Base-by-base conservation (phyloP, 306 rosid species). In the Canavalia gladiata region DNA sequence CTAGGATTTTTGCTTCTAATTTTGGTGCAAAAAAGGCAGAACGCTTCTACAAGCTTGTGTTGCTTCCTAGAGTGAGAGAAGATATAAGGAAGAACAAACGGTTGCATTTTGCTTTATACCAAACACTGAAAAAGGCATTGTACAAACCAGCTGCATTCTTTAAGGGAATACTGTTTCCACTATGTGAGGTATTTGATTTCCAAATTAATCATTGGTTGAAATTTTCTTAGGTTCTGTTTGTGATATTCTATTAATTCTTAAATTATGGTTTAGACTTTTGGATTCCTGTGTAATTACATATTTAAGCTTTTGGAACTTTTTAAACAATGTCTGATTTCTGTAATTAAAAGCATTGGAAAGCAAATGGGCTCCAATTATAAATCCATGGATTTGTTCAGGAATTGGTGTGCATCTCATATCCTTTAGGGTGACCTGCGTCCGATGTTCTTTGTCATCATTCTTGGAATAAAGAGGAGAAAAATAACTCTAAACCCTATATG, bases 61-160 rank as follows among this genome's bases (percentile, higher is more conserved):
- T 95, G 92, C 97, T 95, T 33, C 97, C 99, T n/a, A 81, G 95
- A 51, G 87, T 89, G 75, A 88, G 99, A 81, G 93, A 90, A 64
- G 97, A 95, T 81, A 91, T 93, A 76, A 79, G 69, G 78, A 89
- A 95, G 90, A 91, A 93, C 82, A 86, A 87, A 79, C 87, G 91
- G 29, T 82, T 95, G 77, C 99, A 95, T 91, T 93, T 93, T 86
- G 93, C 98, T 60, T 81, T 95, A 46, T 95, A 95, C 77, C 94
- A 91, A 81, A 34, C 98, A 37, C 78, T 95, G 88, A 95, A 95
- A 81, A 95, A 93, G 88, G 78, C 97, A 39, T 80, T 95, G 28
- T 93, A 95, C 87, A 95, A 93, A 76, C 98, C 98, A 37, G 92
- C 97, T 45, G 99, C 98, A 42, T 93, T 91, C 85, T 91, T 89